These are phyloP conservation scores for Paspalum notatum DNA, from an alignment of 176 grass and related monocot species.

Conservation along the genomic window DNA sequence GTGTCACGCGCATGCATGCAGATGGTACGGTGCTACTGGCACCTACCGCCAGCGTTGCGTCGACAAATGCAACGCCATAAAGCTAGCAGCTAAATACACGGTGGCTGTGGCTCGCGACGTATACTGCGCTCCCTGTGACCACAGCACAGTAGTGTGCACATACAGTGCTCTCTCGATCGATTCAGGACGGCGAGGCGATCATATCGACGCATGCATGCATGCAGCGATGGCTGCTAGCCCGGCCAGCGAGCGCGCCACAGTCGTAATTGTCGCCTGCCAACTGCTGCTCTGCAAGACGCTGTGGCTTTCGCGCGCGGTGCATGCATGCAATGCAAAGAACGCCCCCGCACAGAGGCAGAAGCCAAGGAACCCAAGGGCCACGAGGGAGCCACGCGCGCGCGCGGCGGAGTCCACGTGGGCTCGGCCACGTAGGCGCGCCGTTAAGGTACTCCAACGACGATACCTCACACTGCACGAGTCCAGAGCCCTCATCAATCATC, in stretches of 20 bases:
- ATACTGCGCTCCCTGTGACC: conserved; percentile 10
- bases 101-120: background rate
- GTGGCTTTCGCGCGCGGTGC: background rate
- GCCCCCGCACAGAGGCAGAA: too few species aligned
- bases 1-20: background rate
- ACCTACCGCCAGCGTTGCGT: background rate
- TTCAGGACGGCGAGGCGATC: background rate
- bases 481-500: too few species aligned
- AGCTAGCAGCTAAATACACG: background rate
- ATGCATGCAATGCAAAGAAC: background rate
- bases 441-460: too few species aligned
- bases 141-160: background rate
- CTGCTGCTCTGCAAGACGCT: background rate
- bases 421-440: background rate
- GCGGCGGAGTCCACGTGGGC: conserved; percentile 27
- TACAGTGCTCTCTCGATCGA: background rate
- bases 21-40: background rate
- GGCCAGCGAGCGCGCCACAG: too few species aligned
- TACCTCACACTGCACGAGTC: too few species aligned
- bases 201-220: too few species aligned
- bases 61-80: background rate
- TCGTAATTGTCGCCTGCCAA: background rate
- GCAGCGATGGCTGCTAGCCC: too few species aligned
- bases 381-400: background rate
- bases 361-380: background rate